Evolutionary conservation across 306 rosid genomes (phyloP).

Genomic region (Medicago arabica): DNA sequence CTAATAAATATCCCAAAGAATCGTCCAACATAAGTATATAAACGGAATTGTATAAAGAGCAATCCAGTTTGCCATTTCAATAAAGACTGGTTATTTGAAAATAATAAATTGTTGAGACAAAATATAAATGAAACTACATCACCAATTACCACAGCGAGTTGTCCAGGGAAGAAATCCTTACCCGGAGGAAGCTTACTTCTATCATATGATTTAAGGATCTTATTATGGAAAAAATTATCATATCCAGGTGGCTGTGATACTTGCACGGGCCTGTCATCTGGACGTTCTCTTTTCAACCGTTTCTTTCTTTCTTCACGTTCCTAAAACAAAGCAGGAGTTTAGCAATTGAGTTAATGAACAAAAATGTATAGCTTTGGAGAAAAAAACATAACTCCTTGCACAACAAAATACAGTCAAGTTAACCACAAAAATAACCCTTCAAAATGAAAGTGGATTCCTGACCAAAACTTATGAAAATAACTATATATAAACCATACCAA

Average conservation of each 20-base stretch:
- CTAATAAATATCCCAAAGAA: conserved; percentile 11
- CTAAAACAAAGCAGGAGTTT: conserved; percentile 53
- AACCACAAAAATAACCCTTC: conserved; percentile 19
- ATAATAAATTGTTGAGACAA: conserved; percentile 15
- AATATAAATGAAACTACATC: conserved; percentile 22
- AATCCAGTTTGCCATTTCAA: conserved; percentile 25
- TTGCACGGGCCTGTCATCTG: conserved; percentile 73
- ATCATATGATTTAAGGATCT: conserved; percentile 64
- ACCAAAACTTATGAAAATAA: conserved; percentile 14
- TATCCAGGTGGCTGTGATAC: conserved; percentile 61
- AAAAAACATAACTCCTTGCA: conserved; percentile 6
- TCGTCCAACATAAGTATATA: conserved; percentile 11
- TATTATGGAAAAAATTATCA: conserved; percentile 66
- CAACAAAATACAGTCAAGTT: conserved; percentile 25
- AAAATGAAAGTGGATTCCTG: conserved; percentile 31
- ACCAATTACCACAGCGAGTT: conserved; percentile 20
- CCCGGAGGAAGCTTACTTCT: conserved; percentile 90
- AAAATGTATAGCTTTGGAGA: conserved; percentile 8
- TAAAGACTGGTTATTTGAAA: conserved; percentile 26
- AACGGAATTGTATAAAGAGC: conserved; percentile 17
- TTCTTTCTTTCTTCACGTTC: conserved; percentile 91
- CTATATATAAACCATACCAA: not conserved
- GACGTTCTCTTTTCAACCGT: conserved; percentile 77
- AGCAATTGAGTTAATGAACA: conserved; percentile 32
- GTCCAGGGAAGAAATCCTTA: conserved; percentile 51